Percentiles rank a stretch among this genome's conserved stretches.
Evolutionary conservation across 495 filamentous ascomycete genomes (phyloP).

Genomic region (Talaromyces stipitatus): DNA sequence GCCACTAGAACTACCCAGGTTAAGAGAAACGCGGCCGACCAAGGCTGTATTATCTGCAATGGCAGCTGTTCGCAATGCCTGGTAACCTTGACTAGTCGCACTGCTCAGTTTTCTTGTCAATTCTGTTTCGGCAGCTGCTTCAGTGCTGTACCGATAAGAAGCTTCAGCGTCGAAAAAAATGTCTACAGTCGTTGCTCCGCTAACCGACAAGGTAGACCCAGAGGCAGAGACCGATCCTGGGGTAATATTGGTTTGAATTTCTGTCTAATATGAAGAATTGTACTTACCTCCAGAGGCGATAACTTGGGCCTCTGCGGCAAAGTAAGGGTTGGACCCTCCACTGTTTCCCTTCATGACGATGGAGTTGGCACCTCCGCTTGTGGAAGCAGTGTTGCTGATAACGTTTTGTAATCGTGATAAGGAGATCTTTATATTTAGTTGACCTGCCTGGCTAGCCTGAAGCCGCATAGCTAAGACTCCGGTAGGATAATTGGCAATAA

Average conservation of each 20-base stretch:
- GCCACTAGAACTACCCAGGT: conserved; percentile 10
- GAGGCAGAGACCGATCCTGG: neutral
- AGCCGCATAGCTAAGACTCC: conserved; percentile 28
- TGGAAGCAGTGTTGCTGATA: neutral
- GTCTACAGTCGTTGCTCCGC: conserved; percentile 8
- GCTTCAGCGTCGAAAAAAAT: conserved; percentile 10
- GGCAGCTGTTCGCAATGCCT: neutral
- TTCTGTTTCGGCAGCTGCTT: conserved; percentile 1
- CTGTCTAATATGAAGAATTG: neutral
- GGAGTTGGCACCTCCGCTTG: neutral
- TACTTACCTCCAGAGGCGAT: neutral
- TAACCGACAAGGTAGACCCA: neutral
- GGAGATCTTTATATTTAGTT: neutral
- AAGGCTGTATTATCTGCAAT: conserved; percentile 14
- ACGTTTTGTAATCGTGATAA: conserved; percentile 2
- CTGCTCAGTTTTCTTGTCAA: conserved; percentile 2
- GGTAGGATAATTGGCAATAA: conserved; percentile 23
- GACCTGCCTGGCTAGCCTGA: conserved; percentile 13
- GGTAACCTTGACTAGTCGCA: conserved; percentile 10
- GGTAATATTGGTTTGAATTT: neutral
- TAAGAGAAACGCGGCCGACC: conserved; percentile 10
- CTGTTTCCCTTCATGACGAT: conserved; percentile 4
- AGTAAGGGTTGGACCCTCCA: conserved; percentile 3
- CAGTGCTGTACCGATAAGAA: conserved; percentile 7
- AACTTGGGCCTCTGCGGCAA: neutral